Conservation (phyloP, 179 eudicot species). For the Vitellaria paradoxa region DNA sequence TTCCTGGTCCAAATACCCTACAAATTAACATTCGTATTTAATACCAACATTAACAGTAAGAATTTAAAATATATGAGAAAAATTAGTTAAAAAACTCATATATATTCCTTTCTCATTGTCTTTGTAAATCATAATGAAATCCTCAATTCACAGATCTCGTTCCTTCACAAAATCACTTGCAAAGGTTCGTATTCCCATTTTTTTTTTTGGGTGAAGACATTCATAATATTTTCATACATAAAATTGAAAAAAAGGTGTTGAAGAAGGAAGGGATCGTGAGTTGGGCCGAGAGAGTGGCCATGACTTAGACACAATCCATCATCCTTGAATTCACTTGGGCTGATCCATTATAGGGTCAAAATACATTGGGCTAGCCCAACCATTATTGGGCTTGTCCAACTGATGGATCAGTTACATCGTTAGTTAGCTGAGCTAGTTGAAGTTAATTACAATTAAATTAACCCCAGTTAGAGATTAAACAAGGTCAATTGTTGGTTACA, state of each 20-base stretch:
- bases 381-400: too few relatives aligned
- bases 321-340: too few relatives aligned
- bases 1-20: conserved; percentile 17
- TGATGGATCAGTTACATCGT: too few relatives aligned
- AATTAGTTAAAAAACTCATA: not conserved
- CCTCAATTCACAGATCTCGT: conserved; percentile 11
- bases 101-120: conserved; percentile 5
- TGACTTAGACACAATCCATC: too few relatives aligned
- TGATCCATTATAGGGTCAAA: too few relatives aligned
- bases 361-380: too few relatives aligned
- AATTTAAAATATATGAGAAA: not conserved
- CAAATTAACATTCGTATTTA: not conserved
- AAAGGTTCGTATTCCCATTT: not conserved
- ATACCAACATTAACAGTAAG: not conserved
- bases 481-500: too few relatives aligned
- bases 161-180: conserved; percentile 18
- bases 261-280: not conserved
- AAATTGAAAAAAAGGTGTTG: not conserved
- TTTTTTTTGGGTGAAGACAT: not conserved
- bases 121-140: conserved; percentile 16
- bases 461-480: too few relatives aligned
- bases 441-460: too few relatives aligned
- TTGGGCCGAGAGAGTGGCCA: too few relatives aligned
- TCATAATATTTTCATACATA: not conserved
- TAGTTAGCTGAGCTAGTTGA: too few relatives aligned